Conservation (phyloP, 805 yeast species). For the Maudiozyma serrabonitensis region DNA sequence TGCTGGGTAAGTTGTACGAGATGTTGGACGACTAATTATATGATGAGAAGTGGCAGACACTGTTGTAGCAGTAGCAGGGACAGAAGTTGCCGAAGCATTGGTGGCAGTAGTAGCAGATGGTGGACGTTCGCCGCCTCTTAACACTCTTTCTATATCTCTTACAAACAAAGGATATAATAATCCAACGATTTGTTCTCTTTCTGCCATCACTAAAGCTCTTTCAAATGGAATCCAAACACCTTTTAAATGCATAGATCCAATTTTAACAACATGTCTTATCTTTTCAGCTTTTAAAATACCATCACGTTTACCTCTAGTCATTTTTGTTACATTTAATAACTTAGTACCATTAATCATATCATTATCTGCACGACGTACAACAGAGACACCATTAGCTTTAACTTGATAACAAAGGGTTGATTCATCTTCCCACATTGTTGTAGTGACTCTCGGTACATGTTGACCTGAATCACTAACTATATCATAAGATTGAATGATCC, state of each 20-base stretch:
- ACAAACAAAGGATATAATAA: constrained; percentile 60
- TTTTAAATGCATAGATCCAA: constrained; percentile 79
- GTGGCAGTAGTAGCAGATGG: background rate
- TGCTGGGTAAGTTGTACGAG: background rate
- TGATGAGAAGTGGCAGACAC: background rate
- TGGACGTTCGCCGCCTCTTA: constrained; percentile 11
- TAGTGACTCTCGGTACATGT: constrained; percentile 47
- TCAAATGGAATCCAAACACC: constrained; percentile 90
- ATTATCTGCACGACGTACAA: constrained; percentile 75
- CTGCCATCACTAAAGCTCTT: constrained; percentile 72
- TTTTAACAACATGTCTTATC: constrained; percentile 69
- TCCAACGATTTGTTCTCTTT: constrained; percentile 65
- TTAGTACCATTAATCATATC: constrained; percentile 83
- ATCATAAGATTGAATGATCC: constrained; percentile 3
- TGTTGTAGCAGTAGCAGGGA: background rate
- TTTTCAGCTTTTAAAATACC: constrained; percentile 74
- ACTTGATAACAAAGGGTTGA: constrained; percentile 78
- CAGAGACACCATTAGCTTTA: constrained; percentile 71
- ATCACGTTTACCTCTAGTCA: constrained; percentile 82
- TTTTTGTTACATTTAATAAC: constrained; percentile 70
- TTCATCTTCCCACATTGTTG: constrained; percentile 89
- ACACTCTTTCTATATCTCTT: constrained; percentile 51
- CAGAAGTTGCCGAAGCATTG: background rate
- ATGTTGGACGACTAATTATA: background rate
- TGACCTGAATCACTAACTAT: background rate